Base-by-base conservation (phyloP, 495 filamentous ascomycete genomes). In the Lophiostoma macrostomum region DNA sequence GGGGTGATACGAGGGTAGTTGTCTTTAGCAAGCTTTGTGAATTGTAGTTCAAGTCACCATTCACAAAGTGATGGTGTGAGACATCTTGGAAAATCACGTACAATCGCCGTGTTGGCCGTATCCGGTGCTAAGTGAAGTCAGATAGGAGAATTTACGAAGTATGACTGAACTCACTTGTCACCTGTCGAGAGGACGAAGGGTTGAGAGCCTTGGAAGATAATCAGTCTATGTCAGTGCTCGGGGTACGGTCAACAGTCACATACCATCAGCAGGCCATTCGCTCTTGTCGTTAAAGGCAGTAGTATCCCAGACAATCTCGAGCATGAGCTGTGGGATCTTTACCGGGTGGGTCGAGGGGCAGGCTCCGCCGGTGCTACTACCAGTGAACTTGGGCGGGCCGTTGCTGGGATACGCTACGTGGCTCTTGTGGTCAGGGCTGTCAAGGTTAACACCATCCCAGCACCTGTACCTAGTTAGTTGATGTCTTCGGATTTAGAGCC, bases 261-360 rank as follows among this genome's bases (percentile, higher is more conserved):
- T 23, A 45, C 50, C 56, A 31, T 60, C 56, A 24, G 41, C 35
- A 22, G 58, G 58, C 58, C 58, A 61, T 5, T 61, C 58, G 19
- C 51, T 52, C 14, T 56, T 56, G 52, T 61, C 56, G 45, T 61
- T 61, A 52, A 61, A 61, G 6, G 16, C 0, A 1, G 58, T 56
- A 1, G 58, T 61, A 29, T 61, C 51, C 58, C 58, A 61, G 7
- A 61, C 58, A 22, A 60, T 55, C 56, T 61, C 58, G 8, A 56
- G 31, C 58, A 61, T 61, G 31, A 61, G 28, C 25, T 61, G 58
- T 13, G 58, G 58, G 16, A 61, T 61, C 23, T 56, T 48, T 37
- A 61, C 30, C 6, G 58, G 58, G 30, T 61, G 58, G 16, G 51
- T 61, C 4, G 58, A 50, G 1, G 58, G 58, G 45, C 58, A 61